These are phyloP conservation scores for Evernia prunastri DNA, from an alignment of 495 filamentous ascomycete genomes.

Conservation along the genomic window DNA sequence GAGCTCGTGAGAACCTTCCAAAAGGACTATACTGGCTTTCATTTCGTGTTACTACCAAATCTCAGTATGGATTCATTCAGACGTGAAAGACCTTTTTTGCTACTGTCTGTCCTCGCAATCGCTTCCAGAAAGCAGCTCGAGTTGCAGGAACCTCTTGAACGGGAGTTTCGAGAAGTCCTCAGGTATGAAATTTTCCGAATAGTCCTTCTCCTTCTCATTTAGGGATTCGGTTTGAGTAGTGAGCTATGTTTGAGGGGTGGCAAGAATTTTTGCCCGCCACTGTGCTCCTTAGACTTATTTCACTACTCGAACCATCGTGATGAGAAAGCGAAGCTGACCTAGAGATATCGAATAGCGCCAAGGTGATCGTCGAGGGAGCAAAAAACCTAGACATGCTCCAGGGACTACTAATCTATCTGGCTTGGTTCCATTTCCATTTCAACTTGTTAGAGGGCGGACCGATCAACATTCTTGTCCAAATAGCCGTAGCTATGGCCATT, in stretches of 20 bases:
- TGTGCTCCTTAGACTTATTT: neutral
- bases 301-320: neutral
- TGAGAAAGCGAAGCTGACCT: neutral
- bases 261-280: neutral
- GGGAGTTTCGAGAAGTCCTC: conserved; percentile 19
- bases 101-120: conserved; percentile 24
- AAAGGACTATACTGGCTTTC: conserved; percentile 4
- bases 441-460: conserved; percentile 20
- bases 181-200: neutral
- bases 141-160: conserved; percentile 22
- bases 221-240: neutral
- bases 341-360: neutral
- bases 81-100: conserved; percentile 24
- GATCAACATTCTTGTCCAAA: conserved; percentile 24
- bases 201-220: neutral
- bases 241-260: neutral
- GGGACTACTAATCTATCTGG: conserved; percentile 28
- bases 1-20: conserved; percentile 12
- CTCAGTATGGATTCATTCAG: conserved; percentile 17
- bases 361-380: conserved; percentile 22
- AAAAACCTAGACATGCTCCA: conserved; percentile 30
- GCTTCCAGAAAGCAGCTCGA: conserved; percentile 19
- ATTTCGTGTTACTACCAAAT: neutral
- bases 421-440: conserved; percentile 27
- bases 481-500: conserved; percentile 26